These are phyloP conservation scores for Boeremia lycopersici DNA, from an alignment of 2,329 filamentous ascomycete species.

Conservation along the genomic window DNA sequence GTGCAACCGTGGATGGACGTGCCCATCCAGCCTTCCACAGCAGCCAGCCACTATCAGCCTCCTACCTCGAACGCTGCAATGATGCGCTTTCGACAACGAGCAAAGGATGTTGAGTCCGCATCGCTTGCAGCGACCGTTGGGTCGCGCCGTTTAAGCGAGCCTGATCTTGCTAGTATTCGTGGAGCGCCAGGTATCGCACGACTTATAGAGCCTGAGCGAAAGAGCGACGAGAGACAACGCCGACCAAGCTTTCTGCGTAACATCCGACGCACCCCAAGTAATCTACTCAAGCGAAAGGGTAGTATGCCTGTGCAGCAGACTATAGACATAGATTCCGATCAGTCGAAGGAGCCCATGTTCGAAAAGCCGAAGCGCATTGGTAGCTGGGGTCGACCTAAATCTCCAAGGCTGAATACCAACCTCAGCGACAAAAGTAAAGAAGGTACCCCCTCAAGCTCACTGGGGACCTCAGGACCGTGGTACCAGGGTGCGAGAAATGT, in stretches of 20 bases:
- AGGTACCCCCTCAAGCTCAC: conserved; percentile 58
- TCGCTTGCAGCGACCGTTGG: conserved; percentile 72
- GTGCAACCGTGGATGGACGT: conserved; percentile 58
- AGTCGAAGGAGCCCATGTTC: conserved; percentile 38
- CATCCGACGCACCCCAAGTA: conserved; percentile 48
- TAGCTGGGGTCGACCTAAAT: conserved; percentile 51
- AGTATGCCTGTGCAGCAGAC: conserved; percentile 43
- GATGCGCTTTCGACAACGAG: conserved; percentile 56
- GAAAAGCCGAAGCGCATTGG: conserved; percentile 49
- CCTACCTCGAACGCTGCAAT: conserved; percentile 62
- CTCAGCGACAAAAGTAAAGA: conserved; percentile 56
- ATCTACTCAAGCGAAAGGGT: conserved; percentile 56
- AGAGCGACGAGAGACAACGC: conserved; percentile 50
- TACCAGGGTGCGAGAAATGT: conserved; percentile 48
- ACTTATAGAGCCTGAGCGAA: conserved; percentile 58
- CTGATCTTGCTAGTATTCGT: conserved; percentile 66
- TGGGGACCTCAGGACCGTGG: conserved; percentile 46
- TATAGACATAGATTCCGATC: conserved; percentile 31
- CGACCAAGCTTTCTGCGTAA: conserved; percentile 61
- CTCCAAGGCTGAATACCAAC: conserved; percentile 49
- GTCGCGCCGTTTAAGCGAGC: conserved; percentile 67
- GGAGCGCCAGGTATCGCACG: conserved; percentile 67
- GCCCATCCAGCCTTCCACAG: conserved; percentile 42
- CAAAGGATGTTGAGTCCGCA: conserved; percentile 59
- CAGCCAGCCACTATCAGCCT: conserved; percentile 53